phyloP scores from a whole-genome alignment of 2,329 filamentous ascomycete species.

The Sporothrix mexicana region DNA sequence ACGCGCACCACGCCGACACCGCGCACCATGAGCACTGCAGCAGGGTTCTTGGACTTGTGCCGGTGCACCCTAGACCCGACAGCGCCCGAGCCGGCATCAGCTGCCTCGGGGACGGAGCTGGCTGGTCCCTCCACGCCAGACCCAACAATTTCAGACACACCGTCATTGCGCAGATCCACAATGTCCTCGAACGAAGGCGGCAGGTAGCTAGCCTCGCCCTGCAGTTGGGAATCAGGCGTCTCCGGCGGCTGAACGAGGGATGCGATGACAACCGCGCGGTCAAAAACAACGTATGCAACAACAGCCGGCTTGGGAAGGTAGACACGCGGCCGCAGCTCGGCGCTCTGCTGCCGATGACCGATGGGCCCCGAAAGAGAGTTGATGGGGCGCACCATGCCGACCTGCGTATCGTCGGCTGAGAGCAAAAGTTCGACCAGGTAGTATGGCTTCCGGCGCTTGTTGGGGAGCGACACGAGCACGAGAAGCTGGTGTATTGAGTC shows the following conservation, averaged over 20 bases:
- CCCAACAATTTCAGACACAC: constrained; percentile 67
- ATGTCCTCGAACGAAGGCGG: constrained; percentile 82
- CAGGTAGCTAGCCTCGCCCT: constrained; percentile 65
- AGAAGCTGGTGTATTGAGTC: constrained; percentile 64
- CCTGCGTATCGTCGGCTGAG: constrained; percentile 54
- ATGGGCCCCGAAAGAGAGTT: constrained; percentile 64
- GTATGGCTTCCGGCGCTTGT: constrained; percentile 65
- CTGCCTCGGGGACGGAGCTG: constrained; percentile 44
- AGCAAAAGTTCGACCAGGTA: constrained; percentile 75
- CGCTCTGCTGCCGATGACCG: constrained; percentile 46
- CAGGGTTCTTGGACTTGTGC: constrained; percentile 65
- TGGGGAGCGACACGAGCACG: constrained; percentile 64
- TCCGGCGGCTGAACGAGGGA: constrained; percentile 72
- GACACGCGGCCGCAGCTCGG: constrained; percentile 62
- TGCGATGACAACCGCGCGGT: constrained; percentile 75
- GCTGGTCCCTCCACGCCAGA: constrained; percentile 68
- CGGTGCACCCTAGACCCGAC: constrained; percentile 52
- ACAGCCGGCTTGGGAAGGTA: constrained; percentile 79
- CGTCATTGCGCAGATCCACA: constrained; percentile 74
- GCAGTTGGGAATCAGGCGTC: constrained; percentile 76
- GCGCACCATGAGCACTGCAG: constrained; percentile 66
- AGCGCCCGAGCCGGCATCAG: constrained; percentile 16
- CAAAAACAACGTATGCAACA: constrained; percentile 82
- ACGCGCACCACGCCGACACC: constrained; percentile 67
- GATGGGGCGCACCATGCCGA: constrained; percentile 72